Base-by-base conservation (phyloP, 331 rosid species). In the Quercus phellos region DNA sequence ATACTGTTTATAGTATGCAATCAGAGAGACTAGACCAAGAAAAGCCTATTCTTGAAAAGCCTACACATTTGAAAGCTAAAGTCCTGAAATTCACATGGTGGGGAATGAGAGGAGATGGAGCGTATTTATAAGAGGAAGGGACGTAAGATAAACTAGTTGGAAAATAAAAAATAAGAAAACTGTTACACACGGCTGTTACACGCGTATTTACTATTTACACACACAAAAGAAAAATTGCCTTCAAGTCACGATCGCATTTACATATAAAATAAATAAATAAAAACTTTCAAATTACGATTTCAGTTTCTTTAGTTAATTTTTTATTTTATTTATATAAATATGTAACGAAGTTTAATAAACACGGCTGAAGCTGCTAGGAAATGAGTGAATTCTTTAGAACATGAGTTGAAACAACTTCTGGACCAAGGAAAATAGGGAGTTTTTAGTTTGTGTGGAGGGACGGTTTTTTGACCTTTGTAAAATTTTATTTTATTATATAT, bases 91-190 rank as follows among this genome's bases (percentile, higher is more conserved):
- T 27, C 24, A 13, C 17, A 21, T 71, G 76, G 73, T 71, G 75
- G 69, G 72, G 35, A 61, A 21, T 35, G 46, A 27, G 12, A 43
- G 46, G 68, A 9, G 55, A 38, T 78, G 27, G 67, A 63, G 77
- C 27, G 59, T 80, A 77, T 84, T 80, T 84, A 84, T 80, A 84
- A 67, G 80, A 71, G 46, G 34, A 4, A 35, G 66, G 59, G 59
- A 22, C 51, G 80, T 42, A 76, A 3, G 53, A 46, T 38, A 38
- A 38, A 9, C 46, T 38, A 2, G 46, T 8, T 8, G 46, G 12
- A 38, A 38, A 38, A 38, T 7, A 7, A 38, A 38, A 38, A 38
- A 8, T 7, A 38, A 38, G 11, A 38, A 8, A 38, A 38, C 46
- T 38, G 46, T 38, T 7, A 8, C 0, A 38, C 46, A 8, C 46